Evolutionary conservation across 2,329 filamentous ascomycete genomes (phyloP).

Genomic region (Cladophialophora yegresii): DNA sequence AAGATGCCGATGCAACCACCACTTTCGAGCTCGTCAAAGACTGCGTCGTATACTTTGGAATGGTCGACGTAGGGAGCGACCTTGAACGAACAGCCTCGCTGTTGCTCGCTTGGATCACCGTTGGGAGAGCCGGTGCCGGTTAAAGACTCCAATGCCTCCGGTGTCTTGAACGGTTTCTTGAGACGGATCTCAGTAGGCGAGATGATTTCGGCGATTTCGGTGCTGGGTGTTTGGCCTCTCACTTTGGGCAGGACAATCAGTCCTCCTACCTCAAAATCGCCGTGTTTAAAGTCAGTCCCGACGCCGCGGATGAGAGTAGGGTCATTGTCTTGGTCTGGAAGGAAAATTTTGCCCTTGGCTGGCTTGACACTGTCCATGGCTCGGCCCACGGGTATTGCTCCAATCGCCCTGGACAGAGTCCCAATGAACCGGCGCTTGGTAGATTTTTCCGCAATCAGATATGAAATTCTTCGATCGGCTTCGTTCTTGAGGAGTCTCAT

Average conservation of each 20-base stretch:
- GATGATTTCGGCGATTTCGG: conserved; percentile 79
- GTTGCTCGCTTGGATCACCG: conserved; percentile 56
- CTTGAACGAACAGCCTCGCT: conserved; percentile 78
- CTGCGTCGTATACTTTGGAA: conserved; percentile 87
- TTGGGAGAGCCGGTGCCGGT: conserved; percentile 64
- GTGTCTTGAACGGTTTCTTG: conserved; percentile 83
- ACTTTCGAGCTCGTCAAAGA: conserved; percentile 77
- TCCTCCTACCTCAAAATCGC: conserved; percentile 73
- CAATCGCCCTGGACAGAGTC: conserved; percentile 77
- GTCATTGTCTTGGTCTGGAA: conserved; percentile 83
- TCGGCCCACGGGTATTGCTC: conserved; percentile 88
- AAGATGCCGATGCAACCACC: conserved; percentile 96
- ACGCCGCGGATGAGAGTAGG: conserved; percentile 77
- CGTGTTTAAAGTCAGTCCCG: conserved; percentile 76
- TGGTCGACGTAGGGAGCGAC: conserved; percentile 92
- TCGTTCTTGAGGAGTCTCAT: conserved; percentile 88
- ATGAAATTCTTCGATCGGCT: conserved; percentile 82
- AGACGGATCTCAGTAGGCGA: conserved; percentile 78
- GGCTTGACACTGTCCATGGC: conserved; percentile 86
- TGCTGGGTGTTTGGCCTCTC: conserved; percentile 75
- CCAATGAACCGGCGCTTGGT: conserved; percentile 89
- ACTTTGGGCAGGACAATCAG: conserved; percentile 83
- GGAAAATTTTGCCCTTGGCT: conserved; percentile 76
- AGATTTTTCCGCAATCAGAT: conserved; percentile 93
- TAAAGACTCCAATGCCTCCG: conserved; percentile 73